These are phyloP conservation scores for Cantharellus cinnabarinus DNA, from an alignment of 768 basidiomycete species.

Conservation along the genomic window DNA sequence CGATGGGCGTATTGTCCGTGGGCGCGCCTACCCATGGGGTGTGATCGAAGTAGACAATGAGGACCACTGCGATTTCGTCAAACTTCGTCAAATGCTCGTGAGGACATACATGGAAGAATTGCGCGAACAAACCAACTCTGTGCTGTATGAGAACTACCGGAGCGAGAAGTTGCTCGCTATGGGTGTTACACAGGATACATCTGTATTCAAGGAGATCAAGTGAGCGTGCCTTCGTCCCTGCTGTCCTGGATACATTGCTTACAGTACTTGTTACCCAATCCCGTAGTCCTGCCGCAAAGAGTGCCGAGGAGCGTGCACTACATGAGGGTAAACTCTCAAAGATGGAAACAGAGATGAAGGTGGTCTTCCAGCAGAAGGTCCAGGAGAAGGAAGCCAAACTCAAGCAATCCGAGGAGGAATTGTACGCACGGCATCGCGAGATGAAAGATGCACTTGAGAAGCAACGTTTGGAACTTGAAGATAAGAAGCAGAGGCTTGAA, in stretches of 20 bases:
- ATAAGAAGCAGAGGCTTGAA: constrained; percentile 94
- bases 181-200: constrained; percentile 95
- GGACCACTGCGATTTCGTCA: constrained; percentile 98
- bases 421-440: constrained; percentile 95
- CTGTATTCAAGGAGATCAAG: constrained; percentile 99
- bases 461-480: constrained; percentile 86
- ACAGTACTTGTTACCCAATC: constrained; percentile 3
- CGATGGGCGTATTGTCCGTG: constrained; percentile 83
- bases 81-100: constrained; percentile 97
- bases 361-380: constrained; percentile 99
- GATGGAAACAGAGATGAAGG: constrained; percentile 99
- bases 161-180: constrained; percentile 89
- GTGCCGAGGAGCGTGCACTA: constrained; percentile 87
- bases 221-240: constrained; percentile 23
- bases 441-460: constrained; percentile 99
- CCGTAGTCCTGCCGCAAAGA: constrained; percentile 75
- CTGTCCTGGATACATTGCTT: background rate
- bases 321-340: constrained; percentile 96
- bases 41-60: constrained; percentile 99
- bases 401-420: constrained; percentile 97
- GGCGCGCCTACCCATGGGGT: constrained; percentile 95
- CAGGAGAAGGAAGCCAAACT: constrained; percentile 98
- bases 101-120: constrained; percentile 99
- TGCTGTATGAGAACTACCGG: constrained; percentile 96
- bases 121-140: constrained; percentile 87